Conservation (phyloP, 78 protist species). For the Emiliania huxleyi region DNA sequence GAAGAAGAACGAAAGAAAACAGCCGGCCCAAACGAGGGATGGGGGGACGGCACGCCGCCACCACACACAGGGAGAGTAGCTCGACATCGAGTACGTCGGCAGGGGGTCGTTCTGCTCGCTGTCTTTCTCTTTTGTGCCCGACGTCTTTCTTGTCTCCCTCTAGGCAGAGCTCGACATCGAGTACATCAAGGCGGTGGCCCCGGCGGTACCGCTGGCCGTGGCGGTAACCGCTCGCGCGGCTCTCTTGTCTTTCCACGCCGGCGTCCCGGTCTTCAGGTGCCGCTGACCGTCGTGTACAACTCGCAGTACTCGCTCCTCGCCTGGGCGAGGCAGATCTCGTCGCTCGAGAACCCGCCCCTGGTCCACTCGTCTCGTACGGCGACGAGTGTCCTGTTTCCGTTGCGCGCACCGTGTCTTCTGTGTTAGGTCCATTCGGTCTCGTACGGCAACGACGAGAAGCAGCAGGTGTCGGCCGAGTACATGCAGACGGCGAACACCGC, state of each 20-base stretch:
- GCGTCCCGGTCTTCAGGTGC: too few relatives aligned
- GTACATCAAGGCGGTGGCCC: not conserved
- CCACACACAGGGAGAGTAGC: too few relatives aligned
- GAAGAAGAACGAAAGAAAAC: not conserved
- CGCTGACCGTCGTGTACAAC: not conserved
- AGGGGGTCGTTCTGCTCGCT: too few relatives aligned
- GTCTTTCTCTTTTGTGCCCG: too few relatives aligned
- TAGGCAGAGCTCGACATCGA: not conserved
- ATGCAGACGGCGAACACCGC: not conserved
- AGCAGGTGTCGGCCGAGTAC: not conserved
- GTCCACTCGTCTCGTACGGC: constrained; percentile 27
- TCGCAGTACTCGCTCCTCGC: not conserved
- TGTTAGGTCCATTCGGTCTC: too few relatives aligned
- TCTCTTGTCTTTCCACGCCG: too few relatives aligned
- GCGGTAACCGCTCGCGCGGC: too few relatives aligned
- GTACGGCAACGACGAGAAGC: constrained; percentile 36
- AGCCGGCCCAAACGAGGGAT: too few relatives aligned
- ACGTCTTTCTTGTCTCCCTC: not conserved
- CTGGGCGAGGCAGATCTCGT: not conserved
- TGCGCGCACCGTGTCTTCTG: too few relatives aligned
- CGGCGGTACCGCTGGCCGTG: not conserved
- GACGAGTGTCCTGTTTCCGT: too few relatives aligned
- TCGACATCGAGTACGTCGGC: too few relatives aligned
- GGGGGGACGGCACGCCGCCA: too few relatives aligned
- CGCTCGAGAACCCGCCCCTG: not conserved